Conservation (phyloP, 805 yeast genomes). For the Brettanomyces sp. region DNA sequence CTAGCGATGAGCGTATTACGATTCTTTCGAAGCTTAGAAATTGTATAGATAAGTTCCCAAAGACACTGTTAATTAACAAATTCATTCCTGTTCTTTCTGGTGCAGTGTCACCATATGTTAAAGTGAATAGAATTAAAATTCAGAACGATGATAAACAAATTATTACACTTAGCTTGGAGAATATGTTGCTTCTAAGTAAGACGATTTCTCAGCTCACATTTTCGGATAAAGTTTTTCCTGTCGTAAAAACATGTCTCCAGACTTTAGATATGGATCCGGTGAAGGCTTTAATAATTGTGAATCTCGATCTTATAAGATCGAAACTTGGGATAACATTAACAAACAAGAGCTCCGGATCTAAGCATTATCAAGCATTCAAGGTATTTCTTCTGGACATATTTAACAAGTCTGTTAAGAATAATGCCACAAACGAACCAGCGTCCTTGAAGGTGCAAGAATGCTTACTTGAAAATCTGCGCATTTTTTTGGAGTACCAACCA, state of each 20-base stretch:
- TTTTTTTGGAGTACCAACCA: conserved; percentile 26
- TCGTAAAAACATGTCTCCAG: conserved; percentile 21
- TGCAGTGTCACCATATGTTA: conserved; percentile 22
- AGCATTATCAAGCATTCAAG: conserved; percentile 18
- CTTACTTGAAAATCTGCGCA: conserved; percentile 18
- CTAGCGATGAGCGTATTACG: conserved; percentile 52
- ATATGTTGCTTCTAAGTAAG: conserved; percentile 54
- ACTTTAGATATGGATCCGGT: conserved; percentile 20
- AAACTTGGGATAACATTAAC: conserved; percentile 21
- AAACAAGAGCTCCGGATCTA: conserved; percentile 11
- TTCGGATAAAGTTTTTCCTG: conserved; percentile 55
- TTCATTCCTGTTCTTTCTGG: conserved; percentile 62
- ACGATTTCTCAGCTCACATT: conserved; percentile 70
- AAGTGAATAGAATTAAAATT: conserved; percentile 18
- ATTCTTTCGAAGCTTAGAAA: conserved; percentile 58
- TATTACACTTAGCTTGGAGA: conserved; percentile 39
- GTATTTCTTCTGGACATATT: conserved; percentile 23
- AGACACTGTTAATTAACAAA: conserved; percentile 50
- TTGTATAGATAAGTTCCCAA: conserved; percentile 50
- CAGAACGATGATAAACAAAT: conserved; percentile 23
- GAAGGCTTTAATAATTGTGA: conserved; percentile 22
- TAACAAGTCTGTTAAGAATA: conserved; percentile 19
- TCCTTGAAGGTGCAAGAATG: conserved; percentile 25
- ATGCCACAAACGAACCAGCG: conserved; percentile 8
- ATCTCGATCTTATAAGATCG: conserved; percentile 17